phyloP scores from a whole-genome alignment of 1,284 basidiomycete species.

The Rhodotorula sp. region DNA sequence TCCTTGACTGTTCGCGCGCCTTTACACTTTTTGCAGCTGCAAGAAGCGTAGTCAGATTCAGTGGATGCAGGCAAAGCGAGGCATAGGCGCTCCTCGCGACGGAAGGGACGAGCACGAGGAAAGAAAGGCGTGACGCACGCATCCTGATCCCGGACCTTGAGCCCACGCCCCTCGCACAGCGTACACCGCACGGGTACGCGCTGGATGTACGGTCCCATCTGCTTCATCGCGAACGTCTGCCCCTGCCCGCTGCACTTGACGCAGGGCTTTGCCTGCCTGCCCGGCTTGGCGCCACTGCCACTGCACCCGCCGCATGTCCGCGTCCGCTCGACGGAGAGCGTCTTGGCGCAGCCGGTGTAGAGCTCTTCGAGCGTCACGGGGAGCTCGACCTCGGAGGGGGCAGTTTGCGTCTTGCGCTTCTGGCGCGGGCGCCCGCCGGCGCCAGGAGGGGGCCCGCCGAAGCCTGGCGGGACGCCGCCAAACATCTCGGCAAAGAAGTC shows the following conservation, averaged over 20 bases:
- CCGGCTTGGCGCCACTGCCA: conserved; percentile 75
- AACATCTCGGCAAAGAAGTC: conserved; percentile 79
- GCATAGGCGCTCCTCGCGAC: too few relatives aligned
- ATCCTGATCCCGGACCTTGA: conserved; percentile 84
- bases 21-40: conserved; percentile 93
- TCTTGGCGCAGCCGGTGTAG: conserved; percentile 86
- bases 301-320: conserved; percentile 75
- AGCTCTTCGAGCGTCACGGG: conserved; percentile 88
- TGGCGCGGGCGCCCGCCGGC: conserved; percentile 56
- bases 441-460: conserved; percentile 57
- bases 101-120: too few relatives aligned
- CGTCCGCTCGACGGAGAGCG: conserved; percentile 86
- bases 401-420: conserved; percentile 52
- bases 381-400: conserved; percentile 65
- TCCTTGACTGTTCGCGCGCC: conserved; percentile 80
- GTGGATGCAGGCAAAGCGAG: background rate
- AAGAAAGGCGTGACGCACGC: conserved; percentile 57
- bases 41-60: background rate
- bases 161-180: conserved; percentile 77
- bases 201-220: conserved; percentile 50
- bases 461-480: conserved; percentile 55
- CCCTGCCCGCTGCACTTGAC: conserved; percentile 81
- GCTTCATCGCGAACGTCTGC: conserved; percentile 57
- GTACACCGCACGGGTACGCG: conserved; percentile 63
- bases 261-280: conserved; percentile 78